Base-by-base conservation (phyloP, 1,139 yeast species). In the Geotrichum histeridarum region DNA sequence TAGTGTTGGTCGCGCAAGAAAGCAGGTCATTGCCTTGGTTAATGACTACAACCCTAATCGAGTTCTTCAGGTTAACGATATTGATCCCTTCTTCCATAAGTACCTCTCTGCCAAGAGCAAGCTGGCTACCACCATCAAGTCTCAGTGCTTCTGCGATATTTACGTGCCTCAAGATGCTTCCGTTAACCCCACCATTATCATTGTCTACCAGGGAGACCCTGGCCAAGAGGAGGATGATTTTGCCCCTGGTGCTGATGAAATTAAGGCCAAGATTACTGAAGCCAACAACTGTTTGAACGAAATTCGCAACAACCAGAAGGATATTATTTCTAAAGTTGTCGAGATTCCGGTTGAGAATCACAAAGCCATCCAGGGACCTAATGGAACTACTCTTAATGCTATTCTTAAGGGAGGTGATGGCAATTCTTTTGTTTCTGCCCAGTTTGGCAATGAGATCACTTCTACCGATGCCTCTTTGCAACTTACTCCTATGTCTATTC, bases 31-130 rank as follows among this genome's bases (percentile, higher is more conserved):
- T 57, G 75, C 80, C 33, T 73, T 78, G 33, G 96, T 93, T 53
- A 90, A 89, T 71, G 74, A 76, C 53, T 77, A 84, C 57, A 75
- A 88, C 22, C 96, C 97, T 44, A 77, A 79, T 50, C 80, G 81
- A 56, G 78, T 87, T 44, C 72, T 75, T 61, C 74, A 74, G 8
- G 73, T 89, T 52, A 69, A 73, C 17, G 96, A 87, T 63, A 78
- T 93, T 61, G 90, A 87, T 64, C 74, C 80, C 12, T 84, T 86
- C 66, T 81, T 90, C 59, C 74, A 80, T 59, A 71, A 73, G 46
- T 79, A 78, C 62, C 78, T 82, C 17, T 62, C 63, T 15, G 54
- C 60, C 36, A 63, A 61, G 70, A 53, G 66, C 64, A 72, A 60
- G 73, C 72, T 54, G 72, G 76, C 63, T 73, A 71, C 57, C 66